Percentiles rank a stretch among this genome's conserved stretches.
phyloP scores from a whole-genome alignment of 2,329 filamentous ascomycete species.

The Penicillium sp. region DNA sequence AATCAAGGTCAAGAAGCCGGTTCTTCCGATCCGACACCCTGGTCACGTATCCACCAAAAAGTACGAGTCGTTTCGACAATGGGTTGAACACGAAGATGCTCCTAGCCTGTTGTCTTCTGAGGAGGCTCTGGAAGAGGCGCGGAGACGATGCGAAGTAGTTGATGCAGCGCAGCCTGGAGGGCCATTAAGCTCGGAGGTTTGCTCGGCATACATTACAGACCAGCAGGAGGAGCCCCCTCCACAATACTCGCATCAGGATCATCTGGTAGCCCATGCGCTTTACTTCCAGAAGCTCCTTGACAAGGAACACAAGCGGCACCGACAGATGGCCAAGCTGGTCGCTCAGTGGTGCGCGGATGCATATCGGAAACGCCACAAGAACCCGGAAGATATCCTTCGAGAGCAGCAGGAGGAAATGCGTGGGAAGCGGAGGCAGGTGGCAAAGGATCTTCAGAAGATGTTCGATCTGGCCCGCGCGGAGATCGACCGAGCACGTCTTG shows the following conservation, averaged over 20 bases:
- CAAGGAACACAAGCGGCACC: constrained; percentile 77
- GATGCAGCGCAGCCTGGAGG: constrained; percentile 75
- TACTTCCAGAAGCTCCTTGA: constrained; percentile 81
- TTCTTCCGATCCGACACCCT: constrained; percentile 56
- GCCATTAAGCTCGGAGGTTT: constrained; percentile 69
- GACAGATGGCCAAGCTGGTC: constrained; percentile 73
- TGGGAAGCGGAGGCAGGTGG: constrained; percentile 71
- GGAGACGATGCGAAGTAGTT: constrained; percentile 69
- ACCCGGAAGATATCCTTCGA: constrained; percentile 73
- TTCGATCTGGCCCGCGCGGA: constrained; percentile 63
- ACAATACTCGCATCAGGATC: constrained; percentile 86
- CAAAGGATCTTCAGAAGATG: constrained; percentile 64
- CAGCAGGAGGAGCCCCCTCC: constrained; percentile 71
- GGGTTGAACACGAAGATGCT: constrained; percentile 60
- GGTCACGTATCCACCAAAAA: constrained; percentile 53
- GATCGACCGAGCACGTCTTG: constrained; percentile 59
- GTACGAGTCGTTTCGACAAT: constrained; percentile 62
- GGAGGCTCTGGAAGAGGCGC: constrained; percentile 69
- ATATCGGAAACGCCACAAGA: constrained; percentile 48
- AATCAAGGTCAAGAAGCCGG: constrained; percentile 57
- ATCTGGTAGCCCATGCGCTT: constrained; percentile 76
- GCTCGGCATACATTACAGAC: constrained; percentile 74
- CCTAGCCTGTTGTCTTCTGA: constrained; percentile 58
- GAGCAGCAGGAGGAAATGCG: constrained; percentile 73
- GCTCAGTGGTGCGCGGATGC: constrained; percentile 59